These are phyloP conservation scores for Cryphonectria radicalis DNA, from an alignment of 2,329 filamentous ascomycete species.

Conservation along the genomic window DNA sequence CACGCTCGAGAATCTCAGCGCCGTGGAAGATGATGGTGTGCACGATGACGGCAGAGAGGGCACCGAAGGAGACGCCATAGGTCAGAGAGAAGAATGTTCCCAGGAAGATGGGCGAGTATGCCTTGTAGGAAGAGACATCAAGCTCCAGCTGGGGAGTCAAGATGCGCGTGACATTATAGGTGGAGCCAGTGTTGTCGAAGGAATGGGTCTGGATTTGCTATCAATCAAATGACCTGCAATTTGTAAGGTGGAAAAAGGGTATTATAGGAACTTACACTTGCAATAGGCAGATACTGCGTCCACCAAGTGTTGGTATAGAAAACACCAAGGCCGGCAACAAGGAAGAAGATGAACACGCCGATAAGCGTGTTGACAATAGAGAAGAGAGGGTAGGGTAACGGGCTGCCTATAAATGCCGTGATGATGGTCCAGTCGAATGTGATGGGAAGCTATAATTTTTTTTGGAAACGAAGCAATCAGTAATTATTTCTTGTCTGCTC, in stretches of 20 bases:
- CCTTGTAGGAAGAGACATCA: conserved; percentile 22
- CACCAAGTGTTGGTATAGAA: conserved; percentile 27
- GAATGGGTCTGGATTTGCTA: conserved; percentile 8
- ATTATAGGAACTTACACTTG: conserved; percentile 8
- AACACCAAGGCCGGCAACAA: conserved; percentile 19
- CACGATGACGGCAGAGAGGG: conserved; percentile 23
- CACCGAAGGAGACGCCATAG: conserved; percentile 26
- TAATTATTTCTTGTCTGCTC: too few relatives aligned
- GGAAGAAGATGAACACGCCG: conserved; percentile 25
- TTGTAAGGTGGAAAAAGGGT: too few relatives aligned
- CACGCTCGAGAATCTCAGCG: conserved; percentile 34
- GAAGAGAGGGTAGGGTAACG: conserved; percentile 22
- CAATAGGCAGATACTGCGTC: conserved; percentile 22
- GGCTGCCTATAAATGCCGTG: conserved; percentile 23
- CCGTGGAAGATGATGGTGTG: conserved; percentile 32
- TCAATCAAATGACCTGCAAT: too few relatives aligned
- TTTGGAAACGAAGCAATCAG: conserved; percentile 1
- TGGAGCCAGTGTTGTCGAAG: conserved; percentile 21
- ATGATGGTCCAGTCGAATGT: conserved; percentile 28
- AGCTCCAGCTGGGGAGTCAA: conserved; percentile 20
- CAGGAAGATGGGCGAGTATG: conserved; percentile 24
- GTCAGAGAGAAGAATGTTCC: conserved; percentile 21
- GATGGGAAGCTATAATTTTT: conserved; percentile 16
- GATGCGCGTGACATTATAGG: conserved; percentile 19
- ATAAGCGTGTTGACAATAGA: conserved; percentile 23